Conservation (phyloP, 495 filamentous ascomycete genomes). For the Aspergillus nanangensis region DNA sequence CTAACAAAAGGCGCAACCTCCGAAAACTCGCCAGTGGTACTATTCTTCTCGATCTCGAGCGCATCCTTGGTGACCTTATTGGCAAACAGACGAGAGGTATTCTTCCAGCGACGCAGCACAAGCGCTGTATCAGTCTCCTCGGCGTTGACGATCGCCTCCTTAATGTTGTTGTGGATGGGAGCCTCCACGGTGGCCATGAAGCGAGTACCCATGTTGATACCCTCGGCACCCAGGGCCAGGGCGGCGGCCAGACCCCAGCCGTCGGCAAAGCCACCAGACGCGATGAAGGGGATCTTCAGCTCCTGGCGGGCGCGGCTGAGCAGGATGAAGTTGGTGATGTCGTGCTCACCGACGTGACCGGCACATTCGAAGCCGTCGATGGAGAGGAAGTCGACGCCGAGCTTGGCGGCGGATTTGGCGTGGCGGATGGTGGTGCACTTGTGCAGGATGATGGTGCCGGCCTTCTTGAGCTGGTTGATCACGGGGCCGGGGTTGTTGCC, state of each 20-base stretch:
- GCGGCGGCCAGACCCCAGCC: conserved; percentile 92
- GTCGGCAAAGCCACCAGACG: conserved; percentile 92
- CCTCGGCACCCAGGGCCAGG: conserved; percentile 84
- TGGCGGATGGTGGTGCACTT: conserved; percentile 98
- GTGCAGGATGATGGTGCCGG: conserved; percentile 75
- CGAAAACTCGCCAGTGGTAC: conserved; percentile 80
- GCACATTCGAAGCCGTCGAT: conserved; percentile 99
- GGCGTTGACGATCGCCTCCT: conserved; percentile 83
- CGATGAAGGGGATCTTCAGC: conserved; percentile 86
- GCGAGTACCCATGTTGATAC: conserved; percentile 91
- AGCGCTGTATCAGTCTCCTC: conserved; percentile 88
- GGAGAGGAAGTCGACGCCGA: conserved; percentile 92
- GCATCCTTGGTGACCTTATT: conserved; percentile 85
- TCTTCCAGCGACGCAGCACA: conserved; percentile 86
- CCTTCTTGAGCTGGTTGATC: conserved; percentile 82
- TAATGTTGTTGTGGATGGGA: conserved; percentile 90
- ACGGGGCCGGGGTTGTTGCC: conserved; percentile 92
- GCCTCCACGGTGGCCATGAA: conserved; percentile 93
- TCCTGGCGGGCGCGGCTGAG: conserved; percentile 80
- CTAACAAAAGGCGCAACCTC: conserved; percentile 89
- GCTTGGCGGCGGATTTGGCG: conserved; percentile 84
- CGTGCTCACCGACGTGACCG: conserved; percentile 90
- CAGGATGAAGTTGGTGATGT: conserved; percentile 98
- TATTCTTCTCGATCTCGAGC: conserved; percentile 78
- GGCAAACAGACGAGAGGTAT: conserved; percentile 81